phyloP scores from a whole-genome alignment of 805 yeast species.

The Candida qinlingensis region DNA sequence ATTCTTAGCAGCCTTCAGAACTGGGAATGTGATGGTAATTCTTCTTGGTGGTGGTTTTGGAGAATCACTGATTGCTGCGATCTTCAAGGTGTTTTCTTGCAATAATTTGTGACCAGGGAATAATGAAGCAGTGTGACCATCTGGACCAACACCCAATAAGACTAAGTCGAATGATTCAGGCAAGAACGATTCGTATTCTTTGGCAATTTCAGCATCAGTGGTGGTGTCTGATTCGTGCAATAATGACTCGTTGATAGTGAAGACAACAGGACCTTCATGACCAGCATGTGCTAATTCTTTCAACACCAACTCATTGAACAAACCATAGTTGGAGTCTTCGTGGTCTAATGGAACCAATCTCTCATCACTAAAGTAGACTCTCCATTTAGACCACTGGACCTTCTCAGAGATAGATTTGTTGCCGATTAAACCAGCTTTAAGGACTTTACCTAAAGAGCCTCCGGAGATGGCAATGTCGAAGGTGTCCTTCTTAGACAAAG shows the following conservation, averaged over 20 bases:
- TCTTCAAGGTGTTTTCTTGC: slow-evolving; percentile 42
- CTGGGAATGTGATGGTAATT: slow-evolving; percentile 82
- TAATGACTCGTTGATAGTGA: slow-evolving; percentile 60
- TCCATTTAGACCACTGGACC: slow-evolving; percentile 70
- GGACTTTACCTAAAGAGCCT: slow-evolving; percentile 78
- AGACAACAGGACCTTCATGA: slow-evolving; percentile 48
- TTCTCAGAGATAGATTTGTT: slow-evolving; percentile 38
- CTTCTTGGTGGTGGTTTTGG: slow-evolving; percentile 95
- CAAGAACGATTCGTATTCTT: slow-evolving; percentile 53
- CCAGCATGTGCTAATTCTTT: slow-evolving; percentile 33
- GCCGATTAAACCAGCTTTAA: slow-evolving; percentile 58
- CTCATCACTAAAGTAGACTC: slow-evolving; percentile 85
- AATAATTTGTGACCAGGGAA: slow-evolving; percentile 80
- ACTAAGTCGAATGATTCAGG: slow-evolving; percentile 59
- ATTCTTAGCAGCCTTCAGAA: slow-evolving; percentile 39
- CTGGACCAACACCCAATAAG: slow-evolving; percentile 90
- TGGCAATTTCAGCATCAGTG: slow-evolving; percentile 49
- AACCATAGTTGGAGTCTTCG: slow-evolving; percentile 81
- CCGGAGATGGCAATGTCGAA: slow-evolving; percentile 86
- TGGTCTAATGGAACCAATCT: slow-evolving; percentile 79
- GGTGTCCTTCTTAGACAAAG: slow-evolving; percentile 36
- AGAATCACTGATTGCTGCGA: slow-evolving; percentile 70
- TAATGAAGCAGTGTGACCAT: slow-evolving; percentile 91
- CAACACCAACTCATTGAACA: slow-evolving; percentile 52
- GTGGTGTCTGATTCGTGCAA: slow-evolving; percentile 49